Conservation (phyloP, 805 yeast species). For the Spathaspora passalidarum region DNA sequence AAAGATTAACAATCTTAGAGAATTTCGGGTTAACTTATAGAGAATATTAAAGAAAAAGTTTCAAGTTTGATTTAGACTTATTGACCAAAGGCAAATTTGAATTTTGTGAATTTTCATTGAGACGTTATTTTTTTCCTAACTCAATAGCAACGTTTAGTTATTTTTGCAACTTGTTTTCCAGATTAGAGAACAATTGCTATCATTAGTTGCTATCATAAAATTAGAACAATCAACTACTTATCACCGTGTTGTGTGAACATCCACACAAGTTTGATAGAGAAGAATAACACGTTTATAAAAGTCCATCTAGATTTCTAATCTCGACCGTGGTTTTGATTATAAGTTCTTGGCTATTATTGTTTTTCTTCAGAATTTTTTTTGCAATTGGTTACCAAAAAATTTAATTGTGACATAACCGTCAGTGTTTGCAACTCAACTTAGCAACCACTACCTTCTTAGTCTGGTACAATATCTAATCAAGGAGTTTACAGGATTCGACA, state of each 20-base stretch:
- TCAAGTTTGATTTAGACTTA: background rate
- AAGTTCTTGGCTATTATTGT: background rate
- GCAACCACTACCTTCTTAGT: background rate
- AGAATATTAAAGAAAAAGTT: background rate
- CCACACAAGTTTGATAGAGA: background rate
- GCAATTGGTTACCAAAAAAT: background rate
- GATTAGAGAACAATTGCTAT: background rate
- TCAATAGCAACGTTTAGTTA: background rate
- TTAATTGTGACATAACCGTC: background rate
- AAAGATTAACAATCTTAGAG: background rate
- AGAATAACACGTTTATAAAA: background rate
- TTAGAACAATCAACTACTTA: background rate
- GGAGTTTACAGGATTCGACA: background rate
- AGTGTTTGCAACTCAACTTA: background rate
- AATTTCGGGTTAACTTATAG: background rate
- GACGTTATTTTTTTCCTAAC: background rate
- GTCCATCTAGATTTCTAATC: background rate
- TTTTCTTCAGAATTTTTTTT: background rate
- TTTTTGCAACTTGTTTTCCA: slow-evolving; percentile 1
- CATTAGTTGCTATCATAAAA: background rate
- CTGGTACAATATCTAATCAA: background rate
- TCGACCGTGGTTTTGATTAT: background rate
- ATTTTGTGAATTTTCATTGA: background rate
- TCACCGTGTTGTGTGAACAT: background rate
- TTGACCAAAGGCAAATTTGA: background rate